Conservation (phyloP, 306 rosid species). For the Hylodesmum podocarpum region DNA sequence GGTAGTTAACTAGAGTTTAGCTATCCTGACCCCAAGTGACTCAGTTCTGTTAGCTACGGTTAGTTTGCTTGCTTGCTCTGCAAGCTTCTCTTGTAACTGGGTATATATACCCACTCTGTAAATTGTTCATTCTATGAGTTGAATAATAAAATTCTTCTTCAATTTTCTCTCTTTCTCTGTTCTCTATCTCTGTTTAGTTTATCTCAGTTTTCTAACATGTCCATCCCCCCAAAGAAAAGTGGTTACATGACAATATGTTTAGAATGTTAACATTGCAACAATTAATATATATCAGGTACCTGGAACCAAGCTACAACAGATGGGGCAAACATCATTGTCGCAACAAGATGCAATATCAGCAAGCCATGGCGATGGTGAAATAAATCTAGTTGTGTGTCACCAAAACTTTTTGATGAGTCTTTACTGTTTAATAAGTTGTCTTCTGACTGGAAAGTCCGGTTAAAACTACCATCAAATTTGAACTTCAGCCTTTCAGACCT, state of each 20-base stretch:
- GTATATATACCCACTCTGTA: too few relatives aligned
- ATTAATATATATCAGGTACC: conserved; percentile 46
- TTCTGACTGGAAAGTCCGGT: conserved; percentile 51
- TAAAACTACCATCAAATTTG: conserved; percentile 53
- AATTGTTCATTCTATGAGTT: too few relatives aligned
- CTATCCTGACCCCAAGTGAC: too few relatives aligned
- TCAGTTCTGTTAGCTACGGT: too few relatives aligned
- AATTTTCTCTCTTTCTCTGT: too few relatives aligned
- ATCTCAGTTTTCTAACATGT: too few relatives aligned
- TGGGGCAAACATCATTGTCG: conserved; percentile 85
- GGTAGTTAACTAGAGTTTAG: too few relatives aligned
- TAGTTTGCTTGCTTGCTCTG: too few relatives aligned
- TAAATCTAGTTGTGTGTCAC: conserved; percentile 80
- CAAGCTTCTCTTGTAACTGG: too few relatives aligned
- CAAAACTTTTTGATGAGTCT: conserved; percentile 67
- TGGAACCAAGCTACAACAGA: conserved; percentile 91
- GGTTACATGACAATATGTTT: neutral
- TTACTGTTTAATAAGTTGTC: conserved; percentile 59
- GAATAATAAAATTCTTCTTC: too few relatives aligned
- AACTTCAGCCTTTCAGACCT: conserved; percentile 45
- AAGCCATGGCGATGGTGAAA: conserved; percentile 91
- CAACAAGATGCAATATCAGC: conserved; percentile 75
- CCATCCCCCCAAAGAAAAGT: neutral
- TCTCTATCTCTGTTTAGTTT: too few relatives aligned
- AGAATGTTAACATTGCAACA: conserved; percentile 19